Base-by-base conservation (phyloP, 2,329 filamentous ascomycete species). In the Cordyceps pruinosa region DNA sequence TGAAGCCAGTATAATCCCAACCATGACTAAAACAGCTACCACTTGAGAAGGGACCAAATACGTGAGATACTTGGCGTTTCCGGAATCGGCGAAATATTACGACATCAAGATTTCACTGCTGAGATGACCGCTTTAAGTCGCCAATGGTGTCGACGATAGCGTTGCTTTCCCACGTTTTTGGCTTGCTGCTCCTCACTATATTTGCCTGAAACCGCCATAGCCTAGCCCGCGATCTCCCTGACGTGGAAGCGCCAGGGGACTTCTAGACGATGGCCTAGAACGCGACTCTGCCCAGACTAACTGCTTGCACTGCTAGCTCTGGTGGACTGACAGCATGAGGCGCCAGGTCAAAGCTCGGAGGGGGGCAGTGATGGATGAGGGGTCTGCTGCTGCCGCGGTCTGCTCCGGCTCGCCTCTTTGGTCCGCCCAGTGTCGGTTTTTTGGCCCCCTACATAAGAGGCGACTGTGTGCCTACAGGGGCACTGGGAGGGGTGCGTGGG, bases 191-290 rank as follows among this genome's bases (percentile, higher is more conserved):
- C n/a, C 8, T 17, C 13, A 17, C n/a, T n/a, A 17, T 37, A 17
- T 17, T 17, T 37, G 13, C 13, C n/a, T n/a, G n/a, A n/a, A n/a
- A n/a, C n/a, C n/a, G n/a, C n/a, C n/a, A n/a, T n/a, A n/a, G 34
- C 21, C 26, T 50, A 17, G 42, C 6, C 37, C 10, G 37, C 15
- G 34, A 37, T 30, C 9, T 28, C 42, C 25, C 42, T 26, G 34
- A 35, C 34, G 50, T 44, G 28, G 50, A 53, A 35, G 37, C 28
- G 23, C 51, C 39, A 54, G 21, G 5, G 28, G 41, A 54, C 44
- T 55, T 55, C 44, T 55, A 56, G 53, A 55, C 26, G 53, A 41
- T 25, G 52, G 52, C 44, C 52, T 55, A 47, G 52, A 48, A 55
- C 34, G 30, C 44, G 4, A 30, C 12, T 32, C 12, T 9, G 45